Evolutionary conservation across 257 asterid species (phyloP).

Genomic region (Ilex aquifolium): DNA sequence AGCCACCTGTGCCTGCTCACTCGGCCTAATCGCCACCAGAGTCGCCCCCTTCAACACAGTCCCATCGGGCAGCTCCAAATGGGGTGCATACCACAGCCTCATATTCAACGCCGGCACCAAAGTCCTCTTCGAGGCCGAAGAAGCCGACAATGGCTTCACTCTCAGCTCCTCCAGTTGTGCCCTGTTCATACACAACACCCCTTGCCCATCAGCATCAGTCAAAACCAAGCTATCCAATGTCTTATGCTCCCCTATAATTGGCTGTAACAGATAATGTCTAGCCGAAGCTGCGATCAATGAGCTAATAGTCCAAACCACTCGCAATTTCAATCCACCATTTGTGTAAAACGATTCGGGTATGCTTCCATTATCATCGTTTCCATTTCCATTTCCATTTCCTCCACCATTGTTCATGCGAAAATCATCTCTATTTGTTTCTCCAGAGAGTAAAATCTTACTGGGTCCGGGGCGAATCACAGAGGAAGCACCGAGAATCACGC

Average conservation of each 20-base stretch:
- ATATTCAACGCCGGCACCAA: slow-evolving; percentile 60
- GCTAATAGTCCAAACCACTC: slow-evolving; percentile 79
- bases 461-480: slow-evolving; percentile 26
- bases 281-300: slow-evolving; percentile 77
- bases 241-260: slow-evolving; percentile 61
- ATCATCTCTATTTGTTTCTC: not conserved
- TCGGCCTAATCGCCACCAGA: slow-evolving; percentile 66
- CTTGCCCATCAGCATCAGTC: slow-evolving; percentile 67
- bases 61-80: slow-evolving; percentile 59
- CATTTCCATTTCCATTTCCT: not conserved
- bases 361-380: slow-evolving; percentile 44
- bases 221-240: slow-evolving; percentile 51
- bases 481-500: slow-evolving; percentile 75
- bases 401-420: no score
- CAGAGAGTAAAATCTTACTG: not conserved
- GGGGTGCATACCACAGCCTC: slow-evolving; percentile 66
- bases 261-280: slow-evolving; percentile 67
- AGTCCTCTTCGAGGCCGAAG: slow-evolving; percentile 65
- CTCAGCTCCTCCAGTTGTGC: slow-evolving; percentile 70
- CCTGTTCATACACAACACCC: slow-evolving; percentile 58
- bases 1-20: slow-evolving; percentile 36
- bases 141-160: slow-evolving; percentile 66
- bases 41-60: slow-evolving; percentile 66
- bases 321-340: slow-evolving; percentile 61
- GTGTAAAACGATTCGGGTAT: slow-evolving; percentile 67